These are phyloP conservation scores for Ganoderma meredithae DNA, from an alignment of 1,284 basidiomycete species.

Conservation along the genomic window DNA sequence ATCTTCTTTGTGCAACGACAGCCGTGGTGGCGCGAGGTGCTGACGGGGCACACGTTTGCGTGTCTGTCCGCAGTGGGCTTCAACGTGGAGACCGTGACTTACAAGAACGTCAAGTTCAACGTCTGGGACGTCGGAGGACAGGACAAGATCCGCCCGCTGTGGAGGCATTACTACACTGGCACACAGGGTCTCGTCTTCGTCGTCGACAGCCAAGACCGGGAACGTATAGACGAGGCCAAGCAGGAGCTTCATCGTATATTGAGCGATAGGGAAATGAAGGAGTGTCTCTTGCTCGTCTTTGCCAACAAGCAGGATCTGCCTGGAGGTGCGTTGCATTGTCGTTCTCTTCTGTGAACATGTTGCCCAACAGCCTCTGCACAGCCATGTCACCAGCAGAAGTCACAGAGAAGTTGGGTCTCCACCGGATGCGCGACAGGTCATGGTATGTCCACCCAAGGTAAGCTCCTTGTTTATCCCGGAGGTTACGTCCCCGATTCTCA, in stretches of 20 bases:
- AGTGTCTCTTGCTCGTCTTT: slow-evolving; percentile 96
- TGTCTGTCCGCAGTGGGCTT: slow-evolving; percentile 77
- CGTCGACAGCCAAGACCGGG: slow-evolving; percentile 89
- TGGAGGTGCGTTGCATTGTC: slow-evolving; percentile 70
- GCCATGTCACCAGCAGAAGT: slow-evolving; percentile 99
- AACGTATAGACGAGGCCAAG: slow-evolving; percentile 96
- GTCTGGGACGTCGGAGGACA: slow-evolving; percentile 99
- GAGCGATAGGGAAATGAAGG: slow-evolving; percentile 98
- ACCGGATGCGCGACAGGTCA: slow-evolving; percentile 95
- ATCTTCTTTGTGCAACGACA: neutral
- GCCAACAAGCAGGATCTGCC: slow-evolving; percentile 99
- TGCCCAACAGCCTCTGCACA: slow-evolving; percentile 40
- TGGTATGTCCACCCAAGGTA: slow-evolving; percentile 99
- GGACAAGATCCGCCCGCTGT: slow-evolving; percentile 98
- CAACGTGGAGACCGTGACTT: slow-evolving; percentile 99
- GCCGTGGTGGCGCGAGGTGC: neutral
- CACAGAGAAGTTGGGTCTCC: slow-evolving; percentile 95
- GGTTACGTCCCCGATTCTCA: slow-evolving; percentile 7
- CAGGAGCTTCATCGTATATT: slow-evolving; percentile 97
- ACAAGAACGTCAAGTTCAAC: slow-evolving; percentile 99
- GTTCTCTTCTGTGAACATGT: neutral
- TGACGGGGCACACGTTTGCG: slow-evolving; percentile 24
- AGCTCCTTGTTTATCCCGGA: slow-evolving; percentile 34
- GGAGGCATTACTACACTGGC: slow-evolving; percentile 99
- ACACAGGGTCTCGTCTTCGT: slow-evolving; percentile 99